Evolutionary conservation across 768 basidiomycete species (phyloP).

Genomic region (Boletales sp.): DNA sequence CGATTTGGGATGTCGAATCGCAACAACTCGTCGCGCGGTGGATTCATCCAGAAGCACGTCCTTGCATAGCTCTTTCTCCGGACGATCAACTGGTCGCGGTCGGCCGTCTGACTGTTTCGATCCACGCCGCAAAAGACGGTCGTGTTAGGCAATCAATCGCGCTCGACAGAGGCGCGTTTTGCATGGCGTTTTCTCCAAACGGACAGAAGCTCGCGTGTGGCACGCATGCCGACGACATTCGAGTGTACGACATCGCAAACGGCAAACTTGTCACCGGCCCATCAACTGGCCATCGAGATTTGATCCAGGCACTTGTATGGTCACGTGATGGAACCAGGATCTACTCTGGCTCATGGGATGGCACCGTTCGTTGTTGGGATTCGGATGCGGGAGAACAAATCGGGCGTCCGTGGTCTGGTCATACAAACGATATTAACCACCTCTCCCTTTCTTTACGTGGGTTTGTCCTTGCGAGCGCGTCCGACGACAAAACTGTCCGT

Average conservation of each 20-base stretch:
- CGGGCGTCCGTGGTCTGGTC: too few relatives aligned
- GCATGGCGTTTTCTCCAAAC: not conserved
- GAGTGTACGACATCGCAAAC: not conserved
- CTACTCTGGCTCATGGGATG: not conserved
- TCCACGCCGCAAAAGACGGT: not conserved
- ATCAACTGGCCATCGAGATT: not conserved
- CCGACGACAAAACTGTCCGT: too few relatives aligned
- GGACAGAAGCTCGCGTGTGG: not conserved
- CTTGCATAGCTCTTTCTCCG: not conserved
- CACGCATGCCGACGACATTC: not conserved
- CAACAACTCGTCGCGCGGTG: not conserved
- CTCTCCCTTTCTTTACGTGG: too few relatives aligned
- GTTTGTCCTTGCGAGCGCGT: too few relatives aligned
- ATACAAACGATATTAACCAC: too few relatives aligned
- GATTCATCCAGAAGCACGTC: not conserved
- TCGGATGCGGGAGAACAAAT: not conserved
- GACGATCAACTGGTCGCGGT: slow-evolving; percentile 2
- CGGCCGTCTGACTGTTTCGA: not conserved
- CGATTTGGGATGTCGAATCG: not conserved
- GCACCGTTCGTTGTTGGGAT: not conserved
- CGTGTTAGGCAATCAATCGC: not conserved
- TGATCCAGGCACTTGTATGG: not conserved
- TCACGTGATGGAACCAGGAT: slow-evolving; percentile 2
- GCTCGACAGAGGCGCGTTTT: not conserved
- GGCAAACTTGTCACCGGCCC: not conserved